phyloP scores from a whole-genome alignment of 805 yeast genomes.

The Kluyveromyces siamensis region DNA sequence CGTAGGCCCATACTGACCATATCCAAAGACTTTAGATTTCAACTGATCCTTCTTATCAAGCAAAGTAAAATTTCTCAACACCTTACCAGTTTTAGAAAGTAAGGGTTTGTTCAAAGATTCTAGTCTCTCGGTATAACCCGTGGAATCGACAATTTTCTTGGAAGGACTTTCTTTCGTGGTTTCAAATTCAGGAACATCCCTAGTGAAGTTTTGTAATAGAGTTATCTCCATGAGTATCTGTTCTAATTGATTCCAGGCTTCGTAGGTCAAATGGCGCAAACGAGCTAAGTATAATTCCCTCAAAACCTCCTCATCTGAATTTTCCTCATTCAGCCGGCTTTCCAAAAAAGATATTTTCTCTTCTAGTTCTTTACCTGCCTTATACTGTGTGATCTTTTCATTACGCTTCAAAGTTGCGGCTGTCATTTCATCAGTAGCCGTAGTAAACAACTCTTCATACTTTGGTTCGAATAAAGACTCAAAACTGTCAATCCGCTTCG shows the following conservation, averaged over 20 bases:
- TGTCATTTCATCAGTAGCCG: conserved; percentile 12
- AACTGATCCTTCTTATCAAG: conserved; percentile 50
- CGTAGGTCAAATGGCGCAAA: conserved; percentile 41
- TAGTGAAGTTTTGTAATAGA: conserved; percentile 40
- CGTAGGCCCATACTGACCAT: conserved; percentile 88
- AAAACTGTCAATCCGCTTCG: conserved; percentile 32
- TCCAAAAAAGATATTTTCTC: conserved; percentile 35
- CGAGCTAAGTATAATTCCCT: conserved; percentile 50
- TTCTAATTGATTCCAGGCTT: conserved; percentile 49
- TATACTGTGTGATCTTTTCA: conserved; percentile 63
- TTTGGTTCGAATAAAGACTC: conserved; percentile 34
- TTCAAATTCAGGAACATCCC: conserved; percentile 15
- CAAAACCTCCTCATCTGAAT: conserved; percentile 54
- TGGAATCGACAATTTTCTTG: conserved; percentile 24
- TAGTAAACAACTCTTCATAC: conserved; percentile 20
- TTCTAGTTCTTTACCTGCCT: conserved; percentile 46
- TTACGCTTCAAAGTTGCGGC: conserved; percentile 42
- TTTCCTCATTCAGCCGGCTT: conserved; percentile 25
- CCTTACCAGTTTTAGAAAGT: conserved; percentile 64
- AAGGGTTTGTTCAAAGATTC: conserved; percentile 46
- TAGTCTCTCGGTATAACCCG: conserved; percentile 55
- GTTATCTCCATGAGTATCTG: conserved; percentile 55
- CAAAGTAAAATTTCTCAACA: conserved; percentile 76
- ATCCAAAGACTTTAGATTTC: conserved; percentile 65
- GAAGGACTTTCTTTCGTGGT: conserved; percentile 7